These are phyloP conservation scores for Fomitopsis schrenkii DNA, from an alignment of 1,284 basidiomycete species.

Conservation along the genomic window DNA sequence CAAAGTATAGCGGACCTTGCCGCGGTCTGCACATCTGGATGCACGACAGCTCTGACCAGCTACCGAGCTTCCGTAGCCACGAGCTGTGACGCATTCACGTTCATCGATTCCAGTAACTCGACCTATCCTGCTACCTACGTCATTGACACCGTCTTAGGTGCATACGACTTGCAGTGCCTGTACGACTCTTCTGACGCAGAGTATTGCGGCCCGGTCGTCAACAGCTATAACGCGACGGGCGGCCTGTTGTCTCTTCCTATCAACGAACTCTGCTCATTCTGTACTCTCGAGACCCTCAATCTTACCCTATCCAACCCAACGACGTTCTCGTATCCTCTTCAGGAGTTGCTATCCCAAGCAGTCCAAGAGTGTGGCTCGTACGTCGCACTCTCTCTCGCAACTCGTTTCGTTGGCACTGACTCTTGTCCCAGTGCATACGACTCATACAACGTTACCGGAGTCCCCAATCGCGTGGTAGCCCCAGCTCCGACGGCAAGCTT, in stretches of 20 bases:
- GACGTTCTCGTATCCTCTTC: not conserved
- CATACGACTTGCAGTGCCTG: not conserved
- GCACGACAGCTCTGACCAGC: not conserved
- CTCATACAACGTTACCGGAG: not conserved
- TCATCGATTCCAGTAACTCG: not conserved
- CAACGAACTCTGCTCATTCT: not conserved
- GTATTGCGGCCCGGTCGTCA: not conserved
- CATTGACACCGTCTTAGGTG: not conserved
- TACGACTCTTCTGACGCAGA: not conserved
- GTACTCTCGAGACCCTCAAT: not conserved
- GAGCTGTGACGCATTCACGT: not conserved
- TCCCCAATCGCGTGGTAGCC: not conserved
- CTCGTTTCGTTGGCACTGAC: not conserved
- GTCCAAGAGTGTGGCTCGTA: not conserved
- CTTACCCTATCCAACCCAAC: not conserved
- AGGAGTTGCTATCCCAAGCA: not conserved
- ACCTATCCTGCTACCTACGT: not conserved
- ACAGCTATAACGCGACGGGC: not conserved
- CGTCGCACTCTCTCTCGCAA: not conserved
- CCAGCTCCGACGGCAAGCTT: not conserved
- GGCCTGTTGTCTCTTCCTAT: not conserved
- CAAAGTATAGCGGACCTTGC: not conserved
- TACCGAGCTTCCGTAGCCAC: not conserved
- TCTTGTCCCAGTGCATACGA: not conserved
- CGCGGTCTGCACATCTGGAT: not conserved